These are phyloP conservation scores for Extremus antarcticus DNA, from an alignment of 495 filamentous ascomycete genomes.

Conservation along the genomic window DNA sequence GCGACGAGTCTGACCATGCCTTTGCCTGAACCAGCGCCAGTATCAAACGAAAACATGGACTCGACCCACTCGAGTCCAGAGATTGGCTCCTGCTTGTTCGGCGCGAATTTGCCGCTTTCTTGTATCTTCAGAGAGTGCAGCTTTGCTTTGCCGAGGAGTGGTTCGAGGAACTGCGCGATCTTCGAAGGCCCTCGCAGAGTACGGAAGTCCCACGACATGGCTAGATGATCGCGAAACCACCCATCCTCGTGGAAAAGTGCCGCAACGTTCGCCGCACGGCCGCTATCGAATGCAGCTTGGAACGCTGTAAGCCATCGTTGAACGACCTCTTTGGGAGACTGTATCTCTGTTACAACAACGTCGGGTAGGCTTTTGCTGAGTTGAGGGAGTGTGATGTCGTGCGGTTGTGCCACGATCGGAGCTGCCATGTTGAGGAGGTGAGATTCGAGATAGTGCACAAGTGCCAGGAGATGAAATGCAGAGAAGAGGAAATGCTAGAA, in stretches of 20 bases:
- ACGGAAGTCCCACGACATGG: constrained; percentile 21
- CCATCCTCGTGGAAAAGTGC: constrained; percentile 7
- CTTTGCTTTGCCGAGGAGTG: neutral
- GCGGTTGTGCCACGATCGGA: neutral
- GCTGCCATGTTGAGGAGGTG: neutral
- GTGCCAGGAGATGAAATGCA: neutral
- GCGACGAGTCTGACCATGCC: constrained; percentile 12
- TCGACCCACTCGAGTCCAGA: constrained; percentile 20
- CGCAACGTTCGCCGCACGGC: constrained; percentile 5
- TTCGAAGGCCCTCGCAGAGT: constrained; percentile 16
- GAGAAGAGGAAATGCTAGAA: neutral
- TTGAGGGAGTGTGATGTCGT: constrained; percentile 1
- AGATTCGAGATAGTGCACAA: too few relatives aligned
- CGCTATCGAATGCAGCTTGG: constrained; percentile 7
- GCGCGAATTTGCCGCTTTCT: neutral
- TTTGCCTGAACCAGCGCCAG: constrained; percentile 14
- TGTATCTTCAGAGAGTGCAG: neutral
- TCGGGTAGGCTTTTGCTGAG: neutral
- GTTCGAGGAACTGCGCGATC: constrained; percentile 10
- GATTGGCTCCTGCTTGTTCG: neutral
- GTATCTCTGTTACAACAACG: neutral
- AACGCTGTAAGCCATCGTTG: constrained; percentile 21
- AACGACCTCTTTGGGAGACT: constrained; percentile 6
- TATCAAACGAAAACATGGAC: constrained; percentile 23
- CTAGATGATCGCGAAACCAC: constrained; percentile 21